Conservation (phyloP, 2,329 filamentous ascomycete species). For the Beauveria varroae region DNA sequence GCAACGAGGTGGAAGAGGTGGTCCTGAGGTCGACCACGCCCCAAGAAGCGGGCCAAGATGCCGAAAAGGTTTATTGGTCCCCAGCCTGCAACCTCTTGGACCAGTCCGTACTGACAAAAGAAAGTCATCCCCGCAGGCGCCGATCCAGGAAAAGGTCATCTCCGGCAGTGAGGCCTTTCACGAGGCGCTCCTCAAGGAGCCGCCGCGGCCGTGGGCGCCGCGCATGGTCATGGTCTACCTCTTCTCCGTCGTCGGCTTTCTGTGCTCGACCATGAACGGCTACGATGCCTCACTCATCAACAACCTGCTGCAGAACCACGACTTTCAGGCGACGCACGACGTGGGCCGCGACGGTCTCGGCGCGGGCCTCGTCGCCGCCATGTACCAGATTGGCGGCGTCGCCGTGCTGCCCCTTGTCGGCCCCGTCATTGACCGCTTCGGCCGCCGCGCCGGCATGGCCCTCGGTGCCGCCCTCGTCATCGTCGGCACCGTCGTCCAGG, state of each 20-base stretch:
- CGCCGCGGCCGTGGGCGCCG: constrained; percentile 33
- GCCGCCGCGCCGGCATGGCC: constrained; percentile 41
- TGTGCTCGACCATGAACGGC: constrained; percentile 45
- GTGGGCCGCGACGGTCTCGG: constrained; percentile 37
- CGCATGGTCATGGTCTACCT: constrained; percentile 34
- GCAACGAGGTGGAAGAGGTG: background rate
- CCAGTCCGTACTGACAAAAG: background rate
- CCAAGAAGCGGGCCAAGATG: background rate
- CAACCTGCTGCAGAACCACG: constrained; percentile 24
- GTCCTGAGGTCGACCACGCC: background rate
- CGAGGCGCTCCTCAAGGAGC: constrained; percentile 47
- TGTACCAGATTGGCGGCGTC: constrained; percentile 45
- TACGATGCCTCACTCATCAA: constrained; percentile 29
- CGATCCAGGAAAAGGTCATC: constrained; percentile 33
- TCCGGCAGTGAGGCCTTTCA: constrained; percentile 46
- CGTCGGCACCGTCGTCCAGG: constrained; percentile 23
- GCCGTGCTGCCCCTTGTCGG: constrained; percentile 34
- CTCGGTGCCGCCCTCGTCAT: constrained; percentile 39
- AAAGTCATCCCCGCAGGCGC: background rate
- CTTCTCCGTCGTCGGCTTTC: constrained; percentile 39
- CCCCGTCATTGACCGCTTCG: constrained; percentile 38
- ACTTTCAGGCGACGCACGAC: constrained; percentile 32
- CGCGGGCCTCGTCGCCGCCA: constrained; percentile 42
- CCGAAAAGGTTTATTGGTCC: constrained; percentile 2
- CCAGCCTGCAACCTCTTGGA: too few relatives aligned